Base-by-base conservation (phyloP, 495 filamentous ascomycete genomes). In the Lophiotrema nucula region DNA sequence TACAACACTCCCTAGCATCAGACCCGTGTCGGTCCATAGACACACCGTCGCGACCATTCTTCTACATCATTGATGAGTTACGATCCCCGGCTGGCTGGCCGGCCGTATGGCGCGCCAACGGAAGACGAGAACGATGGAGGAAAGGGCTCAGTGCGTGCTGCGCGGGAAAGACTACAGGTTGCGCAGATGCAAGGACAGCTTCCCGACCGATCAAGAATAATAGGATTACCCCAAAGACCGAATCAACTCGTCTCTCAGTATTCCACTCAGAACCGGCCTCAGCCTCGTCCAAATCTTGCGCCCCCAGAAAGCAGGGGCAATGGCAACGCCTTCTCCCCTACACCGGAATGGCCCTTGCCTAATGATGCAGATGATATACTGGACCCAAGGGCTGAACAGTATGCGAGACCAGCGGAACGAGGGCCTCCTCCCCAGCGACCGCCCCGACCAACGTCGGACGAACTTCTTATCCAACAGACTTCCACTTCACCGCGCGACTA, bases 341-440 rank as follows among this genome's bases (percentile, higher is more conserved):
- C 38, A 16, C 61, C 56, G 28, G 56, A 53, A 55, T 68, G 61
- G 65, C 61, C 61, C 11, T 39, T 68, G 4, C 31, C 65, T 4
- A 65, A 65, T 48, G 46, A 58, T 44, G 12, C 33, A 15, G 31
- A 55, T 1, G 53, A 63, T 35, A 38, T 33, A 4, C 19, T 47
- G 10, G 54, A 47, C 35, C 44, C 54, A 3, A 13, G 38, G 5
- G 19, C 43, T 23, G 41, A 19, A 12, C 44, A 25, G 21, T 50
- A 56, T 18, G 42, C 42, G 0, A 28, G 33, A 23, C 21, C 50
- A 13, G 22, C 23, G 3, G 25, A 39, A 3, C 60, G 76, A 55
- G 81, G 80, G 26, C 78, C 80, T 60, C 79, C 85, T 38, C 87
- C 87, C 11, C 81, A 82, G 69, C 78, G 87, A 58, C 88, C 88